Base-by-base conservation (phyloP, 495 filamentous ascomycete species). In the Peziza echinospora region DNA sequence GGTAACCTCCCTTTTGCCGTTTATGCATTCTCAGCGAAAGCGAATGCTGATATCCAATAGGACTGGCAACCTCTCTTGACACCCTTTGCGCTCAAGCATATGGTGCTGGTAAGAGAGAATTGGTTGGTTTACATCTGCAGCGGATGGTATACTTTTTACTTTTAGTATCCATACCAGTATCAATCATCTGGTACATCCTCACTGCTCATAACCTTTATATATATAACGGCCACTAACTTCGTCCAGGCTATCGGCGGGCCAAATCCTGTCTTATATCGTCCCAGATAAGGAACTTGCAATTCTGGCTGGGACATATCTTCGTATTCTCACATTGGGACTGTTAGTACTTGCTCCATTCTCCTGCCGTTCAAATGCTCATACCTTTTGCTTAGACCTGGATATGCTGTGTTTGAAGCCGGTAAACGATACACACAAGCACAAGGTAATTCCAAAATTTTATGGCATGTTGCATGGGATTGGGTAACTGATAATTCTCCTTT, bases 11-110 rank as follows among this genome's bases (percentile, higher is more conserved):
- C 6, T 22, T 1, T 5, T 30, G 7, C 28, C 11, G 21, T 16
- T 24, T 11, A 19, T 37, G 1, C n/a, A n/a, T 26, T 46, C 24
- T 13, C 25, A 19, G 1, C 19, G n/a, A 24, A 23, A 11, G 37
- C 21, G 13, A 21, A 7, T 44, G 24, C 50, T 50, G 21, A 47
- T 34, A 37, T 47, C 10, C 17, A 26, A 21, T 23, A 58, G 55
- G 78, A 3, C 64, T 84, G 3, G 70, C 76, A 0, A 82, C 79
- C 2, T 71, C 72, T 46, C 59, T 84, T 21, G 79, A 84, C 57
- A 84, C 79, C 1, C 65, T 83, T 9, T 82, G 79, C 47, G 71
- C 80, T 0, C 79, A 84, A 56, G 80, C 80, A 1, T 83, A 80
- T 52, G 79, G 79, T 19, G 75, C 71, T 1, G 78, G 80, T 5